Evolutionary conservation across 2,329 filamentous ascomycete species (phyloP).

Genomic region (Chrysoporthe puriensis): DNA sequence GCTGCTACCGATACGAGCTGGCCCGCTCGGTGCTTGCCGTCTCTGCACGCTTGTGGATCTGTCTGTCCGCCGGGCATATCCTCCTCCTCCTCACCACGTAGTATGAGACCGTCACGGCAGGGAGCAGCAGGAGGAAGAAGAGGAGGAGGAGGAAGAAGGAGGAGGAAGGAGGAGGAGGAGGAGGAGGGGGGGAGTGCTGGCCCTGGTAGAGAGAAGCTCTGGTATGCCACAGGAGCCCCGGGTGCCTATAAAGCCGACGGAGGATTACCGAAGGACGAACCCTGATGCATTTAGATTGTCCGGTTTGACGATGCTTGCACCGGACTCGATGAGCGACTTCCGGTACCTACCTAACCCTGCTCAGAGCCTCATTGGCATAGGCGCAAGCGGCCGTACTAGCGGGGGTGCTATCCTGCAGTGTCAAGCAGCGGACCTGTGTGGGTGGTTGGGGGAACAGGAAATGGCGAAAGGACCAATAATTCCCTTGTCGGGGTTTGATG

Average conservation of each 20-base stretch:
- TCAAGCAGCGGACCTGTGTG: neutral
- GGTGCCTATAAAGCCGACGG: neutral
- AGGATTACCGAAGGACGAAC: neutral
- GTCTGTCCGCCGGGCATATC: neutral
- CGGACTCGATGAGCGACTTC: neutral
- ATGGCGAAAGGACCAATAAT: neutral
- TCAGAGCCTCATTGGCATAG: conserved; percentile 12
- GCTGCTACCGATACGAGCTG: neutral
- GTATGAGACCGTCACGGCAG: neutral
- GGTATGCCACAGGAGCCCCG: neutral
- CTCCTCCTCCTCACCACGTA: neutral
- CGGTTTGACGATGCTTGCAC: neutral
- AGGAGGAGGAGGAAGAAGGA: no score
- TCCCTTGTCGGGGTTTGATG: neutral
- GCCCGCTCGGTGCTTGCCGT: neutral
- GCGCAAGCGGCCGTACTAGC: neutral
- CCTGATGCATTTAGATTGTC: neutral
- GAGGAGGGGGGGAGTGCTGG: neutral
- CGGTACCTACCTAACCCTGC: neutral
- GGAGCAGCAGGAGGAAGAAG: no score
- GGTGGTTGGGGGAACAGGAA: conserved; percentile 2
- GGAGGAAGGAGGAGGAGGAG: neutral
- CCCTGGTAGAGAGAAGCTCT: neutral
- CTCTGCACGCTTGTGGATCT: conserved; percentile 4
- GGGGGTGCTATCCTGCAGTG: neutral